phyloP scores from a whole-genome alignment of 257 asterid species.

The Fraxinus americana region DNA sequence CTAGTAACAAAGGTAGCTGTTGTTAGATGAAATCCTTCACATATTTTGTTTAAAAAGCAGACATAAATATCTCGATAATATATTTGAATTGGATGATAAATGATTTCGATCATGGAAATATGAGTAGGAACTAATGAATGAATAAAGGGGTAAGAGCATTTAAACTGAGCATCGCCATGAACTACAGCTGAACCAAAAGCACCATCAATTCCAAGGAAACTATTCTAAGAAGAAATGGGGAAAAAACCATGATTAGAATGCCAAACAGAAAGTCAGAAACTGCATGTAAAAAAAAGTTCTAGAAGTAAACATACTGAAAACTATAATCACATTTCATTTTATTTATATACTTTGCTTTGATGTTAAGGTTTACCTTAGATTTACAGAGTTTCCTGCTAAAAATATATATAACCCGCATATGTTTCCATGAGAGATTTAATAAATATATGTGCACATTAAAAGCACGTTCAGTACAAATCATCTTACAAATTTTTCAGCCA shows the following conservation, averaged over 20 bases:
- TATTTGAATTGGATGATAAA: conserved; percentile 13
- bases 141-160: background rate
- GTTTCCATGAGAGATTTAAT: too few relatives aligned
- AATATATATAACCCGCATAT: background rate
- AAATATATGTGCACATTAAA: too few relatives aligned
- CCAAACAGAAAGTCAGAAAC: conserved; percentile 1
- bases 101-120: conserved; percentile 15
- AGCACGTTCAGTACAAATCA: too few relatives aligned
- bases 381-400: background rate
- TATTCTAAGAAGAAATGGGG: conserved; percentile 5
- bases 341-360: background rate
- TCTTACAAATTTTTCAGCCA: too few relatives aligned
- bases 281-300: background rate
- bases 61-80: background rate
- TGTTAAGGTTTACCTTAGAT: background rate
- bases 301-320: conserved; percentile 17
- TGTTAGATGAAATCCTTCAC: background rate
- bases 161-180: background rate
- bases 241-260: background rate
- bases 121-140: background rate
- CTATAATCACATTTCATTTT: background rate
- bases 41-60: background rate
- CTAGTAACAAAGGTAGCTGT: background rate
- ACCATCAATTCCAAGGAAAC: conserved; percentile 14
- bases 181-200: conserved; percentile 7